These are phyloP conservation scores for Nigrograna mackinnonii DNA, from an alignment of 2,329 filamentous ascomycete species.

Conservation along the genomic window DNA sequence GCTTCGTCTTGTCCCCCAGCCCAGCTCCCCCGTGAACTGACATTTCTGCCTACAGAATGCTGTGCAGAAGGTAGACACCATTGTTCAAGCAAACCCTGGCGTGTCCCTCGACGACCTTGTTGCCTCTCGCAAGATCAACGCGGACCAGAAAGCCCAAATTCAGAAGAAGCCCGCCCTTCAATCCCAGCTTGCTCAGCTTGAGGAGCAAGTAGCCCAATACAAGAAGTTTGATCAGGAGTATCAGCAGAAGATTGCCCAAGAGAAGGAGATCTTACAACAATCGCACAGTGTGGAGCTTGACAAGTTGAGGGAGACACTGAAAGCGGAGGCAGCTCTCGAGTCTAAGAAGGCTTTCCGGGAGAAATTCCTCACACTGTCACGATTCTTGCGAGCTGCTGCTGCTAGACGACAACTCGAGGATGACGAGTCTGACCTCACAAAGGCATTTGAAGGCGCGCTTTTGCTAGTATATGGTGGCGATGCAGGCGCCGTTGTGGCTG, in stretches of 20 bases:
- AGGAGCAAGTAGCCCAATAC: conserved; percentile 75
- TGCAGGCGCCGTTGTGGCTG: conserved; percentile 71
- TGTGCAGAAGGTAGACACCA: conserved; percentile 71
- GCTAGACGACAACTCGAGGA: conserved; percentile 73
- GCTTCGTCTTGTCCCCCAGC: conserved; percentile 40
- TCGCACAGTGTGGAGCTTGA: conserved; percentile 62
- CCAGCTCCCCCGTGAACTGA: conserved; percentile 20
- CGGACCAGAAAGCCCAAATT: conserved; percentile 77
- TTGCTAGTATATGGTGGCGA: conserved; percentile 80
- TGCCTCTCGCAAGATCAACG: conserved; percentile 72
- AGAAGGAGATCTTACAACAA: conserved; percentile 60
- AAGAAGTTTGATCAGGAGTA: conserved; percentile 77
- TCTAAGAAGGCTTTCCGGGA: conserved; percentile 57
- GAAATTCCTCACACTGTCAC: conserved; percentile 71
- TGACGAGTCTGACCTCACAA: conserved; percentile 73
- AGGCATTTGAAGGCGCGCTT: conserved; percentile 79
- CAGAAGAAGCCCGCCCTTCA: conserved; percentile 76
- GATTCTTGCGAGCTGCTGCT: conserved; percentile 80
- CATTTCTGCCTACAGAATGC: conserved; percentile 56
- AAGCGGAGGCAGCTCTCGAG: conserved; percentile 55
- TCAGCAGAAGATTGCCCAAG: conserved; percentile 61
- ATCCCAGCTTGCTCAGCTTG: conserved; percentile 68
- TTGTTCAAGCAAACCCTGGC: conserved; percentile 70
- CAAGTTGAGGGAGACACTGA: conserved; percentile 57
- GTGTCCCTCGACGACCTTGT: conserved; percentile 77